Percentiles rank a stretch among this genome's conserved stretches.
These are phyloP conservation scores for Claviceps quebecensis DNA, from an alignment of 2,329 filamentous ascomycete genomes.

Conservation along the genomic window DNA sequence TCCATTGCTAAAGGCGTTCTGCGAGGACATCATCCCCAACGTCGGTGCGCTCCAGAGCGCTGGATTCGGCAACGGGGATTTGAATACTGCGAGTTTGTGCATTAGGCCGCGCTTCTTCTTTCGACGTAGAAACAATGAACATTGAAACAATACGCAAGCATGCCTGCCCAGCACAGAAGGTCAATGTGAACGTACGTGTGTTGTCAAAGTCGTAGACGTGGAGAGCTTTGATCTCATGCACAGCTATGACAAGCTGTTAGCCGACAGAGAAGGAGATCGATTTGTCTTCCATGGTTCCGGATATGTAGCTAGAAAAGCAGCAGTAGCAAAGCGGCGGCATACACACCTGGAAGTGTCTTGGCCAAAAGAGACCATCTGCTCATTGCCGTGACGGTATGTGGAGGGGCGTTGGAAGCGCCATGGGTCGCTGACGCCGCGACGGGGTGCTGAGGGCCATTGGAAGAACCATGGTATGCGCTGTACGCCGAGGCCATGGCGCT, in stretches of 20 bases:
- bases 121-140: not conserved
- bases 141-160: too few species aligned
- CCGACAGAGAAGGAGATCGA: not conserved
- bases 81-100: conserved; percentile 51
- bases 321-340: not conserved
- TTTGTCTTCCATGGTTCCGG: not conserved
- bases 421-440: conserved; percentile 40
- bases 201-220: conserved; percentile 99
- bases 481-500: conserved; percentile 27
- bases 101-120: not conserved
- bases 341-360: conserved; percentile 53
- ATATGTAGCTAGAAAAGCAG: too few species aligned
- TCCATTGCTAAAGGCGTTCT: conserved; percentile 65
- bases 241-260: conserved; percentile 24
- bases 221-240: conserved; percentile 59
- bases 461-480: conserved; percentile 22
- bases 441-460: conserved; percentile 30
- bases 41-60: conserved; percentile 73
- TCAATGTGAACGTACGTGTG: conserved; percentile 54
- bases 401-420: conserved; percentile 18
- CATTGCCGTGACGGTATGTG: conserved; percentile 55
- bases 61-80: conserved; percentile 76
- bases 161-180: not conserved
- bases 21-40: conserved; percentile 60
- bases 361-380: conserved; percentile 73